phyloP scores from a whole-genome alignment of 75 land plant genomes.

The Selaginella moellendorffii region DNA sequence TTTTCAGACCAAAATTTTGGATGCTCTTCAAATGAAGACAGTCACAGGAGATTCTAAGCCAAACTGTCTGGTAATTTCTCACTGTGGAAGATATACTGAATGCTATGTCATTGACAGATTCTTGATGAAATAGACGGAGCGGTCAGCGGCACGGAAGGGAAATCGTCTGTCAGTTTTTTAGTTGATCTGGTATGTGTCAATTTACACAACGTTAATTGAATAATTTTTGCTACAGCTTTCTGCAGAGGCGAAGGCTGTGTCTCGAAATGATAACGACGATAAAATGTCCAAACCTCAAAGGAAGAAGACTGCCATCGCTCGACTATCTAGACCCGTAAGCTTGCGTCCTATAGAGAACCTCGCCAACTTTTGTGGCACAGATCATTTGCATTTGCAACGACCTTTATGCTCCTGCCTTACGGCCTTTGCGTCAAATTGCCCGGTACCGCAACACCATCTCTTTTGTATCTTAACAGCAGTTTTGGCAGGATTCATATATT shows the following conservation, averaged over 20 bases:
- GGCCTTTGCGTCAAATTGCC: slow-evolving; percentile 79
- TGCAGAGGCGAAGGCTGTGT: slow-evolving; percentile 48
- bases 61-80: slow-evolving; percentile 62
- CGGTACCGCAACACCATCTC: slow-evolving; percentile 34
- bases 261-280: background rate
- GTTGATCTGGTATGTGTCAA: slow-evolving; percentile 56
- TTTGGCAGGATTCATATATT: slow-evolving; percentile 66
- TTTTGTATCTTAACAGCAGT: background rate
- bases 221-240: slow-evolving; percentile 27
- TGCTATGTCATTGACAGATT: slow-evolving; percentile 35
- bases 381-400: slow-evolving; percentile 98
- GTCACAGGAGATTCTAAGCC: slow-evolving; percentile 72
- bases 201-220: background rate
- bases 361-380: slow-evolving; percentile 20
- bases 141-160: slow-evolving; percentile 63
- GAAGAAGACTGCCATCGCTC: slow-evolving; percentile 21
- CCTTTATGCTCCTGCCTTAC: slow-evolving; percentile 84
- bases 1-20: slow-evolving; percentile 77
- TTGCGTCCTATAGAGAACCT: background rate
- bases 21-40: slow-evolving; percentile 96
- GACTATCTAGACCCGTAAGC: slow-evolving; percentile 67
- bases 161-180: slow-evolving; percentile 81
- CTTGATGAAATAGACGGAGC: slow-evolving; percentile 99
- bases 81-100: background rate
- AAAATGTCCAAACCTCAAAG: background rate